These are phyloP conservation scores for Garcia nutans DNA, from an alignment of 345 rosid genomes.

Conservation along the genomic window DNA sequence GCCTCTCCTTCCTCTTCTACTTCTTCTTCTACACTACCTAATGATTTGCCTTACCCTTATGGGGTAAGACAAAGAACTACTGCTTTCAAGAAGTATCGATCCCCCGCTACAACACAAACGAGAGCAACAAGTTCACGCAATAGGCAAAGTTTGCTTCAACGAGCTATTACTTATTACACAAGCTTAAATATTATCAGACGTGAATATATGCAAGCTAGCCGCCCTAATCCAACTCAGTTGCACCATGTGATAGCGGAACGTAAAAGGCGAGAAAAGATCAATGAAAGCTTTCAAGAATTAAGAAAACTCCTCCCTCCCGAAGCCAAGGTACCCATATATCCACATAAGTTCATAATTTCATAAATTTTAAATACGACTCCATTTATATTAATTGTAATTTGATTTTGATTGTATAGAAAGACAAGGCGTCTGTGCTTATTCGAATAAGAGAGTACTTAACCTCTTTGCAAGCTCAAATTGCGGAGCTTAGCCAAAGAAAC, in stretches of 20 bases:
- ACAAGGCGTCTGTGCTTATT: slow-evolving; percentile 65
- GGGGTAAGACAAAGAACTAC: slow-evolving; percentile 16
- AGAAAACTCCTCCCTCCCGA: slow-evolving; percentile 76
- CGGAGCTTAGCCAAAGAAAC: slow-evolving; percentile 46
- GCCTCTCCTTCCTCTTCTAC: slow-evolving; percentile 35
- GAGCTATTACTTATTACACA: slow-evolving; percentile 47
- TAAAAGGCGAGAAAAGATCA: slow-evolving; percentile 83
- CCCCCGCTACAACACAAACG: slow-evolving; percentile 10
- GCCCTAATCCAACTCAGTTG: slow-evolving; percentile 53
- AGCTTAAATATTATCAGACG: slow-evolving; percentile 38
- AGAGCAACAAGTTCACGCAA: slow-evolving; percentile 7
- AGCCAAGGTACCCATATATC: slow-evolving; percentile 50
- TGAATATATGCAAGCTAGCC: slow-evolving; percentile 35
- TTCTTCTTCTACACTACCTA: slow-evolving; percentile 32
- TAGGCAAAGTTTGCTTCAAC: slow-evolving; percentile 49
- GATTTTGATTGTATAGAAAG: slow-evolving; percentile 46
- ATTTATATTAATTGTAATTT: too few species aligned
- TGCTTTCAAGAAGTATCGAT: slow-evolving; percentile 51
- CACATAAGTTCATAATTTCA: too few species aligned
- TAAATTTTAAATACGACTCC: too few species aligned
- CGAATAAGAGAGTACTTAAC: slow-evolving; percentile 54
- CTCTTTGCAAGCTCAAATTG: slow-evolving; percentile 50
- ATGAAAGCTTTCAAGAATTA: slow-evolving; percentile 69
- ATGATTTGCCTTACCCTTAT: background rate
- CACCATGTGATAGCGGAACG: slow-evolving; percentile 93